These are phyloP conservation scores for Ambrosia trifida DNA, from an alignment of 129 eudicot species.

Conservation along the genomic window DNA sequence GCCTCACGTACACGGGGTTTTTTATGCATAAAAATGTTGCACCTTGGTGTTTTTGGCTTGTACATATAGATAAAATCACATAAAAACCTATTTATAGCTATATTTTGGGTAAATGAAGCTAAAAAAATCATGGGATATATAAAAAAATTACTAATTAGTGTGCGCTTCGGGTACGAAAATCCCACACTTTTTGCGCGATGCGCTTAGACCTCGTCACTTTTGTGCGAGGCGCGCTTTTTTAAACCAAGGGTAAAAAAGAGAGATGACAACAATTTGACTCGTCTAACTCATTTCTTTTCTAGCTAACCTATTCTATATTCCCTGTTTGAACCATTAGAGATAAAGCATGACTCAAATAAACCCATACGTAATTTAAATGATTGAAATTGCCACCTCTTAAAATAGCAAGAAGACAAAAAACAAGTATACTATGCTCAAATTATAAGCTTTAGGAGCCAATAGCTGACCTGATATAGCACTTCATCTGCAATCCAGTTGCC, in stretches of 20 bases:
- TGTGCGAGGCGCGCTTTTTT: too few species aligned
- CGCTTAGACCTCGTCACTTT: too few species aligned
- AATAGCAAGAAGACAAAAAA: background rate
- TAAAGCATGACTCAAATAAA: background rate
- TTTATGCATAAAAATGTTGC: too few species aligned
- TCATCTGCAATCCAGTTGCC: slow-evolving; percentile 99
- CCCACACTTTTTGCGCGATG: too few species aligned
- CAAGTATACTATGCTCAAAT: background rate
- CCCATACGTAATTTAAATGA: background rate
- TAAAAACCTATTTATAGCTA: too few species aligned
- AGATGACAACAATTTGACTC: background rate
- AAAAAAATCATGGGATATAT: too few species aligned
- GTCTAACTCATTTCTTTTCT: background rate
- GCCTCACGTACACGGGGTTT: too few species aligned
- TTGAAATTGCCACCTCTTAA: background rate
- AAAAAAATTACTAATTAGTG: too few species aligned
- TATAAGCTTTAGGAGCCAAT: background rate
- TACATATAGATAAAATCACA: too few species aligned
- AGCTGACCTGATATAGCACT: slow-evolving; percentile 84
- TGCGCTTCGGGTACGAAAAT: too few species aligned
- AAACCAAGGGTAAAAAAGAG: background rate
- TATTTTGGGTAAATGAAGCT: too few species aligned
- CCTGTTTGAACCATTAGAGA: background rate
- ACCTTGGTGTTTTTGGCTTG: too few species aligned
- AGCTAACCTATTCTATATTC: background rate